phyloP scores from a whole-genome alignment of 805 yeast species.

The Ogataea degrootiae region DNA sequence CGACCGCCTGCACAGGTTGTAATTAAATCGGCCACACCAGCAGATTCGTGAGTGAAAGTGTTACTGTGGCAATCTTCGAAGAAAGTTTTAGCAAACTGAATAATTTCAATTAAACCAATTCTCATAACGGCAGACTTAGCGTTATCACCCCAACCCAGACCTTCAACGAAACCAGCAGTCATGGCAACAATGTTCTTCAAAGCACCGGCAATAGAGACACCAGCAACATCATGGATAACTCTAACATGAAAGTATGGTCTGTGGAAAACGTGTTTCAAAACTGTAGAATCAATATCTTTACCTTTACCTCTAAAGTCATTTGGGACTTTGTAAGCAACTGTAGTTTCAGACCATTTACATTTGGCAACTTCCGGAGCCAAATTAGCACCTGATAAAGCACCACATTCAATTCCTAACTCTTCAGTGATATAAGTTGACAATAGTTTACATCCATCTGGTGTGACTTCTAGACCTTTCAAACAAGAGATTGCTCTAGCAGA shows the following conservation, averaged over 20 bases:
- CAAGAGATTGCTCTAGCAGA: constrained; percentile 87
- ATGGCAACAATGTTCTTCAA: constrained; percentile 93
- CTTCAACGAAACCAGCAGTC: constrained; percentile 97
- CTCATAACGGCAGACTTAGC: constrained; percentile 98
- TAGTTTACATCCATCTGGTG: constrained; percentile 77
- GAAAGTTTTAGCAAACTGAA: constrained; percentile 76
- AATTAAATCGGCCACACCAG: constrained; percentile 97
- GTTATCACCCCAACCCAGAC: constrained; percentile 98
- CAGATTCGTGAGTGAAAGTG: constrained; percentile 89
- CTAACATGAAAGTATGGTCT: constrained; percentile 97
- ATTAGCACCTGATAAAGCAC: constrained; percentile 96
- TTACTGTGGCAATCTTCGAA: constrained; percentile 69
- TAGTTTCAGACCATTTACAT: constrained; percentile 96
- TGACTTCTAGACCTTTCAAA: constrained; percentile 90
- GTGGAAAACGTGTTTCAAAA: constrained; percentile 84
- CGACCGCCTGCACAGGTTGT: constrained; percentile 98
- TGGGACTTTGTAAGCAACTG: constrained; percentile 85
- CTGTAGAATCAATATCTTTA: constrained; percentile 62
- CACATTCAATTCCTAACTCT: constrained; percentile 82
- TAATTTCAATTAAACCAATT: constrained; percentile 87
- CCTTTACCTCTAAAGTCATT: constrained; percentile 63
- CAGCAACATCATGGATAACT: constrained; percentile 89
- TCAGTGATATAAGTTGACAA: constrained; percentile 76
- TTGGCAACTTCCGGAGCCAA: constrained; percentile 95
- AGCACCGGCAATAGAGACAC: constrained; percentile 96